A percentile compares a stretch with the other conserved stretches of the same genome.
phyloP scores from a whole-genome alignment of 441 rosid species.

The Biscutella laevigata region DNA sequence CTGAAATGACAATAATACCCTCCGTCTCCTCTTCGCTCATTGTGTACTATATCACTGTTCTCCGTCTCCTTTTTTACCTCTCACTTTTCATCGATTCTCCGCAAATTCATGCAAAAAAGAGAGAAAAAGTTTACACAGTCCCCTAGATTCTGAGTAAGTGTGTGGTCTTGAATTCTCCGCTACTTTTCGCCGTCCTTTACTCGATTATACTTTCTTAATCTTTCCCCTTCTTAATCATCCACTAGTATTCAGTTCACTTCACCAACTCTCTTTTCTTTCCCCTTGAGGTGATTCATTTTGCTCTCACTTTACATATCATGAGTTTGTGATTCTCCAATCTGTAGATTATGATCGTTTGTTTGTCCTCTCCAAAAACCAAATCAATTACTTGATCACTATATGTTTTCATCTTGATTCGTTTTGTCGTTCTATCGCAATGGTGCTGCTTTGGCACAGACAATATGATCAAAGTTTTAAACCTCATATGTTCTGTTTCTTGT shows the following conservation, averaged over 20 bases:
- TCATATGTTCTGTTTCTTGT: no score
- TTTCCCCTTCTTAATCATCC: not conserved
- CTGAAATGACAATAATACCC: slow-evolving; percentile 8
- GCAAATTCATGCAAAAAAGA: slow-evolving; percentile 21
- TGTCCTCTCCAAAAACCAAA: no score
- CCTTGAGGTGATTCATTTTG: no score
- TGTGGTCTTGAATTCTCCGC: slow-evolving; percentile 21
- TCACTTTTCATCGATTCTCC: slow-evolving; percentile 12
- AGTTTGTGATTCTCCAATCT: not conserved
- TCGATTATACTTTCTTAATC: not conserved
- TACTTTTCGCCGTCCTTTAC: slow-evolving; percentile 9
- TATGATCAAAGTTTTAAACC: no score
- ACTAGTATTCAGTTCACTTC: slow-evolving; percentile 1
- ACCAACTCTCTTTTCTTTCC: not conserved
- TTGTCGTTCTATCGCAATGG: not conserved
- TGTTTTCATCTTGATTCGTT: not conserved
- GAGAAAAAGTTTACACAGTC: slow-evolving; percentile 17
- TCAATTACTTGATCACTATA: not conserved
- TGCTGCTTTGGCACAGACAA: no score
- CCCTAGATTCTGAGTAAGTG: slow-evolving; percentile 24
- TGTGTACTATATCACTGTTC: no score
- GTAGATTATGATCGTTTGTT: not conserved
- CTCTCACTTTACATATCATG: no score
- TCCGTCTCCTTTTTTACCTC: not conserved
- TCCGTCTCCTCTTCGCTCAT: not conserved